Evolutionary conservation across 2,329 filamentous ascomycete genomes (phyloP).

Genomic region (Thielaviopsis punctulata): DNA sequence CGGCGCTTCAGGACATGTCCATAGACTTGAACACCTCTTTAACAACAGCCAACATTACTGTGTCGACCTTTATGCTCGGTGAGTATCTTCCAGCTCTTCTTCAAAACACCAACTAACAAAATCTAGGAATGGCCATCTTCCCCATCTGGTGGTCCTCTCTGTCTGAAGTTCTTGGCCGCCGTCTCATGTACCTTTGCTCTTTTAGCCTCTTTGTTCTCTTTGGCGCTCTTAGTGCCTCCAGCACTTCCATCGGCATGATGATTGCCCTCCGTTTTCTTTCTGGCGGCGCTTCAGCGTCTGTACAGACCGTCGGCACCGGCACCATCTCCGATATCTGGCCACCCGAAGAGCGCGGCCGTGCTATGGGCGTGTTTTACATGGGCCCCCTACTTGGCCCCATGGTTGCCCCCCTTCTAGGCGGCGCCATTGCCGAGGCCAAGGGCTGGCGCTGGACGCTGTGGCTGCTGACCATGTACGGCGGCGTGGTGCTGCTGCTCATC

Average conservation of each 20-base stretch:
- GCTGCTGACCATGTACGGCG: conserved; percentile 58
- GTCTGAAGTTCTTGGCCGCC: conserved; percentile 53
- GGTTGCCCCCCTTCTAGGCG: conserved; percentile 60
- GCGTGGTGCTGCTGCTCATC: conserved; percentile 35
- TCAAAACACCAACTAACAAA: neutral
- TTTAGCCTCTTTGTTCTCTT: conserved; percentile 59
- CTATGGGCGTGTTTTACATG: conserved; percentile 74
- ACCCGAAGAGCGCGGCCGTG: conserved; percentile 48
- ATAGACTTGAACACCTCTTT: conserved; percentile 41
- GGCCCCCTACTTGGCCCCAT: conserved; percentile 62
- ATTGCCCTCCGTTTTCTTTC: conserved; percentile 57
- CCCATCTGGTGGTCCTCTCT: conserved; percentile 79
- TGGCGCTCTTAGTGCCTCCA: conserved; percentile 50
- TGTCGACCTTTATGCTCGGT: conserved; percentile 62
- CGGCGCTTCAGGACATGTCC: conserved; percentile 48
- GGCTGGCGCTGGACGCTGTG: conserved; percentile 66
- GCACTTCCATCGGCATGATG: conserved; percentile 55
- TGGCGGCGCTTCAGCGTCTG: conserved; percentile 62
- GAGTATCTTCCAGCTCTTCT: neutral
- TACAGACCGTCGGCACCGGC: conserved; percentile 68
- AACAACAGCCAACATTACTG: conserved; percentile 55
- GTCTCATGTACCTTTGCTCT: conserved; percentile 62
- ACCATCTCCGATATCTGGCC: conserved; percentile 75
- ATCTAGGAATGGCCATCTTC: conserved; percentile 54
- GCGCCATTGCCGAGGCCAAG: conserved; percentile 48